Evolutionary conservation across 352 stramenopile genomes (phyloP).

Genomic region (Thraustochytrium sp.): DNA sequence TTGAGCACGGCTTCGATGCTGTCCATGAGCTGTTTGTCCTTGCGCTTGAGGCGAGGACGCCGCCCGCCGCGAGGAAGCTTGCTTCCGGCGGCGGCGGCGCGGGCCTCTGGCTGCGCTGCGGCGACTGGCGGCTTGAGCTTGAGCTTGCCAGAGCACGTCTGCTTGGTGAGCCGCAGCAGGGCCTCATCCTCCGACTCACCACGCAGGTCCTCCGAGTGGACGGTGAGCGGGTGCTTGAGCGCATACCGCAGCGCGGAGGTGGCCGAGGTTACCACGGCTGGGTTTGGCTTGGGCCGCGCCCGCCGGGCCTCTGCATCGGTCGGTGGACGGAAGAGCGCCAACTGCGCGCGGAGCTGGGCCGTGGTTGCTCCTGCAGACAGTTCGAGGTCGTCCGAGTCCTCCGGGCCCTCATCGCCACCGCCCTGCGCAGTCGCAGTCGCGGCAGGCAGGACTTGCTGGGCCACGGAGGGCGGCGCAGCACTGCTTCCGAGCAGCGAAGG

Average conservation of each 20-base stretch:
- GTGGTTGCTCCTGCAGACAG: background rate
- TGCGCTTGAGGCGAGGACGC: background rate
- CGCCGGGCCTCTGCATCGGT: background rate
- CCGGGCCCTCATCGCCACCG: background rate
- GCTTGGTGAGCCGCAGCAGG: background rate
- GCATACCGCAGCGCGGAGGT: slow-evolving; percentile 12
- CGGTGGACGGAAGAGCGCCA: background rate
- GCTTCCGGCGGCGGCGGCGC: background rate
- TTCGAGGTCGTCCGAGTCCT: background rate
- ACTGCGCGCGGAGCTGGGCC: background rate
- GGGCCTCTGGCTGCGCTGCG: background rate
- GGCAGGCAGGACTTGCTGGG: background rate
- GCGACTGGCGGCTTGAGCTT: background rate
- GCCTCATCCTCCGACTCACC: background rate
- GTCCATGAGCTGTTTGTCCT: slow-evolving; percentile 7
- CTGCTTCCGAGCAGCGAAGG: background rate
- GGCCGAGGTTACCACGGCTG: background rate
- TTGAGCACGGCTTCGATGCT: slow-evolving; percentile 26
- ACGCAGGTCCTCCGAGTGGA: background rate
- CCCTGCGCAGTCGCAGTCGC: background rate
- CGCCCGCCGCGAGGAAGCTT: background rate
- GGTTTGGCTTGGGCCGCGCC: background rate
- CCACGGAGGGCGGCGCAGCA: no score
- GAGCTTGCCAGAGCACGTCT: background rate
- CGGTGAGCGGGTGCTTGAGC: slow-evolving; percentile 27